Base-by-base conservation (phyloP, 2,329 filamentous ascomycete genomes). In the Aspergillus sp. region DNA sequence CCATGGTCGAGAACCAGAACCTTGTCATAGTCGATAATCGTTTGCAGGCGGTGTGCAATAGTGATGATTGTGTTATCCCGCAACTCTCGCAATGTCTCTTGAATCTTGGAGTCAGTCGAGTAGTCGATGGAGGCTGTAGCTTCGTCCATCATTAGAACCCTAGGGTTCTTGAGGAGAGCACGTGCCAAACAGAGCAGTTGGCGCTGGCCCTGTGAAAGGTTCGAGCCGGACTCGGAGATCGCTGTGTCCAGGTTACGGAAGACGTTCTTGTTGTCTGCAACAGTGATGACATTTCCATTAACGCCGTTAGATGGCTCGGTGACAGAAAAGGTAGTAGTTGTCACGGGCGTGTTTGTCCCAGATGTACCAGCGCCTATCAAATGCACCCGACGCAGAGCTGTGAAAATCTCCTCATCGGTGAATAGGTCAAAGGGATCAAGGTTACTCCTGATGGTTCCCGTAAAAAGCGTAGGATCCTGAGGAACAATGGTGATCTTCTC, bases 101-200 rank as follows among this genome's bases (percentile, higher is more conserved):
- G 93, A 54, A 98, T 97, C 72, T 95, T 96, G 39, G 85, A 78
- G 60, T 98, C 93, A 2, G 93, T 98, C 5, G 84, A 86, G 68
- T 97, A 97, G 70, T 98, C 93, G 60, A 98, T 97, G 0, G 88
- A 95, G 0, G 93, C 93, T 0, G 93, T 98, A 1, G 93, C 93
- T 73, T 98, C 93, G 67, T 98, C 93, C 93, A 98, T 97, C 61
- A 98, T 85, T n/a, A 98, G 75, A 2, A 98, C 90, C 52, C 87
- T 90, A 0, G 93, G 90, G 30, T 82, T 81, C 69, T 95, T 96
- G 50, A 98, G 84, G 54, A 98, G 81, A 0, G 93, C 93, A 43
- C 93, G 85, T 0, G 91, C 93, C 7, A 98, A 81, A 62, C 93
- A 98, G 44, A 98, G 75, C 7, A 98, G 83, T 67, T 98, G 93